Percentiles rank a stretch among this genome's conserved stretches.
These are phyloP conservation scores for Colletotrichum euphorbiae DNA, from an alignment of 2,329 filamentous ascomycete species.

Conservation along the genomic window DNA sequence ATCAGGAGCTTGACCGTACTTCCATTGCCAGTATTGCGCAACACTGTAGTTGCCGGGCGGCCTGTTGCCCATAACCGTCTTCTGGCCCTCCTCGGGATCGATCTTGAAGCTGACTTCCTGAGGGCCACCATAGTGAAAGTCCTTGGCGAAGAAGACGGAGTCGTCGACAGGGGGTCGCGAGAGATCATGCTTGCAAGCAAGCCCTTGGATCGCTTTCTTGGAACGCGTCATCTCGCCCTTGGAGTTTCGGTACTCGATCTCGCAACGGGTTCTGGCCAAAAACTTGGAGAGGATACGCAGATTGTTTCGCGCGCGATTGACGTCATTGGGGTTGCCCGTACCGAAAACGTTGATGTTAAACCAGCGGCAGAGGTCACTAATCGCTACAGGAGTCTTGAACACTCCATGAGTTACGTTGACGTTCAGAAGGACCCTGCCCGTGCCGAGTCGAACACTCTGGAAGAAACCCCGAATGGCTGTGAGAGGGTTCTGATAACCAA, in stretches of 20 bases:
- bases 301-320: neutral
- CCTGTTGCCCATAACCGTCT: slow-evolving; percentile 38
- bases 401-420: slow-evolving; percentile 66
- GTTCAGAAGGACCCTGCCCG: slow-evolving; percentile 66
- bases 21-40: slow-evolving; percentile 57
- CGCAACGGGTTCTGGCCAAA: slow-evolving; percentile 53
- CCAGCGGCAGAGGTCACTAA: slow-evolving; percentile 45
- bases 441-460: slow-evolving; percentile 65
- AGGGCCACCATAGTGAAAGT: slow-evolving; percentile 42
- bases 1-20: slow-evolving; percentile 36
- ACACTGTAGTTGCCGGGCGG: slow-evolving; percentile 50
- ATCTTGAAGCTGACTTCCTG: slow-evolving; percentile 49
- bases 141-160: slow-evolving; percentile 6
- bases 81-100: slow-evolving; percentile 38
- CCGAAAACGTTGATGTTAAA: slow-evolving; percentile 32
- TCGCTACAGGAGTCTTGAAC: slow-evolving; percentile 56
- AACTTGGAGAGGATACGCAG: slow-evolving; percentile 51
- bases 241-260: slow-evolving; percentile 47
- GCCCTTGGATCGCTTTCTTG: slow-evolving; percentile 46
- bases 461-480: slow-evolving; percentile 65
- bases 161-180: neutral
- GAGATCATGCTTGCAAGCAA: slow-evolving; percentile 39
- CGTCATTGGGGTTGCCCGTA: neutral
- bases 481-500: slow-evolving; percentile 49
- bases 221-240: slow-evolving; percentile 32